Conservation (phyloP, 192 early-diverging fungal genomes). For the Mortierella claussenii region DNA sequence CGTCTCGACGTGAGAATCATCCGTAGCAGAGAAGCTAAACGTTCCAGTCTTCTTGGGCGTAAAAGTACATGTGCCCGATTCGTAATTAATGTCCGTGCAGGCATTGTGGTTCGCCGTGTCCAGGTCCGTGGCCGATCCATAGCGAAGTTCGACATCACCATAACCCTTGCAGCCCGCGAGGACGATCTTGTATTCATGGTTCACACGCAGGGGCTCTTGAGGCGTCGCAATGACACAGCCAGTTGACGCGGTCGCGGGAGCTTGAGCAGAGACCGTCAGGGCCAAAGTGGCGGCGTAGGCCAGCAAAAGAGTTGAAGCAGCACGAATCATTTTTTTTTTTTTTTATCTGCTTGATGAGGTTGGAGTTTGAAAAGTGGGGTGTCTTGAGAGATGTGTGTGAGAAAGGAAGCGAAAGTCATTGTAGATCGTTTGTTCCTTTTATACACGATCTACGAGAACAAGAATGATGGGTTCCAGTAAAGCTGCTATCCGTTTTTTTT, state of each 20-base stretch:
- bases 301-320: not conserved
- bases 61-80: too few relatives aligned
- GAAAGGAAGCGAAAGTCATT: too few relatives aligned
- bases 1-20: not conserved
- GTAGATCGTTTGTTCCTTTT: too few relatives aligned
- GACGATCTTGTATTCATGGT: too few relatives aligned
- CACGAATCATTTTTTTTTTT: not conserved
- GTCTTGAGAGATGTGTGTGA: too few relatives aligned
- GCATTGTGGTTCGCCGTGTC: not conserved
- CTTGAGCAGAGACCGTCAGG: not conserved
- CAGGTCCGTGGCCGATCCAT: not conserved
- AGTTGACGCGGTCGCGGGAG: not conserved
- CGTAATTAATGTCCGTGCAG: not conserved
- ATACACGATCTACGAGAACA: too few relatives aligned
- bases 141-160: not conserved
- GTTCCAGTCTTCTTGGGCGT: too few relatives aligned
- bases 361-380: too few relatives aligned
- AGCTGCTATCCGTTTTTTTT: too few relatives aligned
- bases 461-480: too few relatives aligned
- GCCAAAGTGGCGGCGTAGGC: not conserved
- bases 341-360: too few relatives aligned
- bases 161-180: not conserved
- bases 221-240: not conserved
- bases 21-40: not conserved
- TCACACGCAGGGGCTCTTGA: too few relatives aligned